Base-by-base conservation (phyloP, 129 eudicot genomes). In the Smallanthus sonchifolius region DNA sequence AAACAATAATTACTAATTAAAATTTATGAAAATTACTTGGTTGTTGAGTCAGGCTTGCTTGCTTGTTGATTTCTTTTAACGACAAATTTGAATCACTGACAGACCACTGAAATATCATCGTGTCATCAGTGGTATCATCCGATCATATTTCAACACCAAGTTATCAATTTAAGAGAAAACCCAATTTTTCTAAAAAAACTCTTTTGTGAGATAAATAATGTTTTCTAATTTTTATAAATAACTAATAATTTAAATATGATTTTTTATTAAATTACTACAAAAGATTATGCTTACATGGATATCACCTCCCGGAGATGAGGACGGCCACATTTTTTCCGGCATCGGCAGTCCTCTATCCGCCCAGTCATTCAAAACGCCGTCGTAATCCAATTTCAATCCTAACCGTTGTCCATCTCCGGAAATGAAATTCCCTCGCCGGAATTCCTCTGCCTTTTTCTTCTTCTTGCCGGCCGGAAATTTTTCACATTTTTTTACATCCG, bases 351-450 rank as follows among this genome's bases (percentile, higher is more conserved):
- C 84, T 28, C 80, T 81, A 65, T 83, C 90, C 0, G 93, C 87
- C 98, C 98, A 94, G 4, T 80, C 96, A 54, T 76, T 79, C 83
- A 86, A 10, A 3, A 94, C 88, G 49, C 67, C 83, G 60, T 90
- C 91, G 76, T 90, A 90, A 55, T 94, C 75, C 80, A 94, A 63
- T 74, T 90, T 90, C 62, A 94, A 73, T 4, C 56, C 79, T 5
- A 86, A 72, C 68, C 74, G 77, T 64, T 64, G 38, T 48, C 71
- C 28, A 70, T 36, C 20, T 66, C 84, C 9, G 80, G 78, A 16
- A 68, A 14, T 35, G 24, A 70, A 20, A 36, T 40, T 51, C 35
- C 73, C 74, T 6, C 28, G 48, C 36, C 39, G 3, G 57, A 37
- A 54, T n/a, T 69, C 77, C 49, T 81, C 87, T 10, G 74, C 66